A percentile compares a stretch with the other conserved stretches of the same genome.
phyloP scores from a whole-genome alignment of 2,329 filamentous ascomycete genomes.

The Pezicula radicicola region DNA sequence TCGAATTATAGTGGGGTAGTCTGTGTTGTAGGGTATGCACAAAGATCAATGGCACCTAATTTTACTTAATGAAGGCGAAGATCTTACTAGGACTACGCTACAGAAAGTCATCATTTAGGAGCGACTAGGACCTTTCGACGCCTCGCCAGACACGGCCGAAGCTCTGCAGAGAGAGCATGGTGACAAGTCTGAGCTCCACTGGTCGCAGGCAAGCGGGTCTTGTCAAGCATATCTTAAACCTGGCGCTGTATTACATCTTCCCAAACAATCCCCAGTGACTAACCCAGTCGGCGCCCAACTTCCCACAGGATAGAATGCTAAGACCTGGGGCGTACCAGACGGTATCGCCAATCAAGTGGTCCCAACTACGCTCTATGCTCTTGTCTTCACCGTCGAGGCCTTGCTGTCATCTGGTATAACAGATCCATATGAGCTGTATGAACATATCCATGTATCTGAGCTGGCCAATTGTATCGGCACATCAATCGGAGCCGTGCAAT shows the following conservation, averaged over 20 bases:
- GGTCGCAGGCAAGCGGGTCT: slow-evolving; percentile 95
- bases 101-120: slow-evolving; percentile 98
- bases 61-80: too few relatives aligned
- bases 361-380: slow-evolving; percentile 89
- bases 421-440: slow-evolving; percentile 99
- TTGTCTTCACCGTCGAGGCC: slow-evolving; percentile 90
- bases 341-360: slow-evolving; percentile 98
- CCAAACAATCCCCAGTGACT: too few relatives aligned
- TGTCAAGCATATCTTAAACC: slow-evolving; percentile 85
- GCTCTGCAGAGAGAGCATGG: slow-evolving; percentile 97
- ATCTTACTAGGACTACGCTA: slow-evolving; percentile 90
- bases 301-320: slow-evolving; percentile 95
- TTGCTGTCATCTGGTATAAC: slow-evolving; percentile 92
- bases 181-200: slow-evolving; percentile 92
- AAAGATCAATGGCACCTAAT: too few relatives aligned
- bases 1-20: too few relatives aligned
- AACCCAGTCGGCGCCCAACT: slow-evolving; percentile 98
- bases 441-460: slow-evolving; percentile 97
- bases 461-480: slow-evolving; percentile 98
- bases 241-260: too few relatives aligned
- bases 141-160: slow-evolving; percentile 93
- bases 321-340: slow-evolving; percentile 92
- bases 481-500: slow-evolving; percentile 91
- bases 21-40: too few relatives aligned
- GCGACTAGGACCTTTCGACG: slow-evolving; percentile 94